Evolutionary conservation across 306 rosid genomes (phyloP).

Genomic region (Oemleria cerasiformis): DNA sequence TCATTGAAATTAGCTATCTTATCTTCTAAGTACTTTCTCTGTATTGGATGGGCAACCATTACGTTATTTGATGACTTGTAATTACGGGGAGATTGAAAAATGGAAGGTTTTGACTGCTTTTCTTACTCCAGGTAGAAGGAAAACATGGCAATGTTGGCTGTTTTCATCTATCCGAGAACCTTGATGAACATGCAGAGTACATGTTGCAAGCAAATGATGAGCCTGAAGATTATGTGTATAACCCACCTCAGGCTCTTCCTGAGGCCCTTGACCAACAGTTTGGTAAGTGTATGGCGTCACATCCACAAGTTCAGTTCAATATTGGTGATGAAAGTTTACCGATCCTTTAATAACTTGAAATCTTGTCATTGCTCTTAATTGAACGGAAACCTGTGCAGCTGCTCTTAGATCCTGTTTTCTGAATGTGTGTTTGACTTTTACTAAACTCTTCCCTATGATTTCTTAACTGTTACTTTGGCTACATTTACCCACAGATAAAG

Average conservation of each 20-base stretch:
- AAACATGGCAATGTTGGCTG: conserved; percentile 67
- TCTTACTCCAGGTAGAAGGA: conserved; percentile 66
- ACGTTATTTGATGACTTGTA: not conserved
- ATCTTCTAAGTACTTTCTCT: conserved; percentile 17
- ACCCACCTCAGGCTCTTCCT: conserved; percentile 63
- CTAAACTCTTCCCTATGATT: not conserved
- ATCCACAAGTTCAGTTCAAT: not conserved
- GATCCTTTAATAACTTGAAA: not conserved
- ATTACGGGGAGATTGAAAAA: not conserved
- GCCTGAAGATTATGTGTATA: conserved; percentile 45
- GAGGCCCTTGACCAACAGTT: conserved; percentile 44
- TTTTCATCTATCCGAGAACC: conserved; percentile 84
- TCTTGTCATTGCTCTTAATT: not conserved
- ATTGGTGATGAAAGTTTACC: not conserved
- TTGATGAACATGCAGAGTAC: conserved; percentile 56
- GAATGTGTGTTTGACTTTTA: not conserved
- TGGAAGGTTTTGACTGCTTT: conserved; percentile 14
- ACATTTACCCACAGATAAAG: not conserved
- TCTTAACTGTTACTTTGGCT: not conserved
- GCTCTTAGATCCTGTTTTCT: not conserved
- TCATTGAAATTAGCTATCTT: conserved; percentile 13
- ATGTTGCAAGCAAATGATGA: conserved; percentile 40
- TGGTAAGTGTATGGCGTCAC: conserved; percentile 53
- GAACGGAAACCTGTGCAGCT: conserved; percentile 4
- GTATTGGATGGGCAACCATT: not conserved